Percentiles rank a stretch among this genome's conserved stretches.
Evolutionary conservation across 2,329 filamentous ascomycete genomes (phyloP).

Genomic region (Trichoderma sp.): DNA sequence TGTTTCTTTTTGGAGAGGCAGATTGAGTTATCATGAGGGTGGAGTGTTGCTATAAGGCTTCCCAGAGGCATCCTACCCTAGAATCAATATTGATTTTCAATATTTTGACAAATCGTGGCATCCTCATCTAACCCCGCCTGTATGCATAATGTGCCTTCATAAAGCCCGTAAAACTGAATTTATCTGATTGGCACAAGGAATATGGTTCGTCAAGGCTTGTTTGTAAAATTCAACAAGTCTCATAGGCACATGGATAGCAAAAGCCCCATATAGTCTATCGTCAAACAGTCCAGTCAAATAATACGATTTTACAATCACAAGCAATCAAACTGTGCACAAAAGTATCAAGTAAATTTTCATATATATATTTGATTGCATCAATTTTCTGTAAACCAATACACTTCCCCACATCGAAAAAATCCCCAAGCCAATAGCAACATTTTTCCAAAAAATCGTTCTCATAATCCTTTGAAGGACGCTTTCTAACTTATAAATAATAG

Average conservation of each 20-base stretch:
- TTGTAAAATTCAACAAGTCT: background rate
- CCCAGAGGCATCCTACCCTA: background rate
- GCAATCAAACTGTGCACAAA: background rate
- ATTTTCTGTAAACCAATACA: background rate
- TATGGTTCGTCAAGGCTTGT: background rate
- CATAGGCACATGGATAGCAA: no score
- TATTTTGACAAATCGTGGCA: background rate
- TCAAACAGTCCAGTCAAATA: no score
- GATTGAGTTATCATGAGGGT: background rate
- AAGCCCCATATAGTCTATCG: no score
- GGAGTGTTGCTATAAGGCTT: no score
- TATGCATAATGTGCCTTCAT: background rate
- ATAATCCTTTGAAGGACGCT: slow-evolving; percentile 19
- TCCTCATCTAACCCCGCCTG: background rate
- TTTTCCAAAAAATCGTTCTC: background rate
- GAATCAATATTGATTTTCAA: background rate
- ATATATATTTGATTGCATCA: slow-evolving; percentile 9
- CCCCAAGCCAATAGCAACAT: slow-evolving; percentile 1
- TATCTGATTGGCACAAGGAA: background rate
- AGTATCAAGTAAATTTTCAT: background rate
- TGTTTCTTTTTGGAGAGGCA: background rate
- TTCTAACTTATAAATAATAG: slow-evolving; percentile 12
- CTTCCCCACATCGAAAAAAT: background rate
- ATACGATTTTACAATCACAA: background rate
- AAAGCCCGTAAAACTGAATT: no score